phyloP scores from a whole-genome alignment of 1,284 basidiomycete genomes.

The Malassezia caprae region DNA sequence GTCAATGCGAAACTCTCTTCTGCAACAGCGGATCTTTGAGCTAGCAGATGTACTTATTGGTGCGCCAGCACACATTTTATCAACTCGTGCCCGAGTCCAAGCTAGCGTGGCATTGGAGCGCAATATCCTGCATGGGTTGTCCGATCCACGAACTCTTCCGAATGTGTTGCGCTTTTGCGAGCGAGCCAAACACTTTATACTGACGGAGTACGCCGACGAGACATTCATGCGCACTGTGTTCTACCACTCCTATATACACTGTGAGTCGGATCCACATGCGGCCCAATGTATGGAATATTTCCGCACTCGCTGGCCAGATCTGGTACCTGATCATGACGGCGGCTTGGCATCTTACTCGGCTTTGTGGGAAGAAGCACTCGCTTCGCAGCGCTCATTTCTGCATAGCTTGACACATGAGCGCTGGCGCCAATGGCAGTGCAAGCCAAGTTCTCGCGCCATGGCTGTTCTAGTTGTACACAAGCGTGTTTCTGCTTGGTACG shows the following conservation, averaged over 20 bases:
- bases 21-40: constrained; percentile 10
- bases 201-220: constrained; percentile 11
- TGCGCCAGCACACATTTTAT: not conserved
- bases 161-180: not conserved
- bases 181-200: not conserved
- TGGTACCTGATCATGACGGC: not conserved
- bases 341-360: not conserved
- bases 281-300: not conserved
- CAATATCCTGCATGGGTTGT: constrained; percentile 10
- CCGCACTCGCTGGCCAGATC: not conserved
- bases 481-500: constrained; percentile 32
- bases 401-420: constrained; percentile 21
- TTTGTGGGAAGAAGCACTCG: not conserved
- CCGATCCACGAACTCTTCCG: not conserved
- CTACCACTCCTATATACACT: constrained; percentile 15
- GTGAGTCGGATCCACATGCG: not conserved
- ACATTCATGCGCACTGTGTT: constrained; percentile 30
- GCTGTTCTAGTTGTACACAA: constrained; percentile 20
- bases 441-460: not conserved
- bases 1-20: constrained; percentile 1
- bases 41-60: not conserved
- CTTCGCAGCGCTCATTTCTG: not conserved
- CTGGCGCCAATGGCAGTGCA: constrained; percentile 5
- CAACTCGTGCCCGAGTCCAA: not conserved
- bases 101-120: constrained; percentile 5